These are phyloP conservation scores for Pinus taeda DNA, from an alignment of 75 land plant species.

Conservation along the genomic window DNA sequence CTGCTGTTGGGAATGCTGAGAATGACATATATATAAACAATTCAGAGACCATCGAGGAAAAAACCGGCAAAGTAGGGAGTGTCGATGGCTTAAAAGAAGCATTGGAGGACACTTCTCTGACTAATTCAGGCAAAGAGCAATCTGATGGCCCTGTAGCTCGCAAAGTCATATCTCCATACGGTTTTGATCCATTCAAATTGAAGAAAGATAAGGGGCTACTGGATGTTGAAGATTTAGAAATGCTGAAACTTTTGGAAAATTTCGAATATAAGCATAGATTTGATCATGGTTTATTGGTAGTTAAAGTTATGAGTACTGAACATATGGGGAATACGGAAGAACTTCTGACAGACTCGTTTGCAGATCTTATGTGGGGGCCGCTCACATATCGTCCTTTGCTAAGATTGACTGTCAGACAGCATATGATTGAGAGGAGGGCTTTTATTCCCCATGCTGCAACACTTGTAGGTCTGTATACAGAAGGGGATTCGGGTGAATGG, in stretches of 20 bases:
- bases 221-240: conserved; percentile 21
- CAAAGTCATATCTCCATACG: neutral
- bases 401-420: conserved; percentile 55
- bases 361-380: conserved; percentile 68
- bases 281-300: conserved; percentile 31
- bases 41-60: neutral
- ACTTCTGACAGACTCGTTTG: conserved; percentile 80
- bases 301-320: conserved; percentile 46
- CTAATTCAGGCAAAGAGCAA: neutral
- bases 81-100: neutral
- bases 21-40: neutral
- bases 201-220: conserved; percentile 23
- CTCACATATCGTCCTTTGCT: conserved; percentile 46
- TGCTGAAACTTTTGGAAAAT: conserved; percentile 29
- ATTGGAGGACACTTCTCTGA: neutral
- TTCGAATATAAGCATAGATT: conserved; percentile 27
- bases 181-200: conserved; percentile 1
- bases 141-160: neutral
- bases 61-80: neutral
- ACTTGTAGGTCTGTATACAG: conserved; percentile 55
- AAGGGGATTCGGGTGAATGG: conserved; percentile 24
- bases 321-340: conserved; percentile 42
- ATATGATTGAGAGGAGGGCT: conserved; percentile 64
- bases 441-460: conserved; percentile 65
- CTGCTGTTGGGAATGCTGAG: neutral